These are phyloP conservation scores for Ogataea minuta DNA, from an alignment of 805 yeast species.

Conservation along the genomic window DNA sequence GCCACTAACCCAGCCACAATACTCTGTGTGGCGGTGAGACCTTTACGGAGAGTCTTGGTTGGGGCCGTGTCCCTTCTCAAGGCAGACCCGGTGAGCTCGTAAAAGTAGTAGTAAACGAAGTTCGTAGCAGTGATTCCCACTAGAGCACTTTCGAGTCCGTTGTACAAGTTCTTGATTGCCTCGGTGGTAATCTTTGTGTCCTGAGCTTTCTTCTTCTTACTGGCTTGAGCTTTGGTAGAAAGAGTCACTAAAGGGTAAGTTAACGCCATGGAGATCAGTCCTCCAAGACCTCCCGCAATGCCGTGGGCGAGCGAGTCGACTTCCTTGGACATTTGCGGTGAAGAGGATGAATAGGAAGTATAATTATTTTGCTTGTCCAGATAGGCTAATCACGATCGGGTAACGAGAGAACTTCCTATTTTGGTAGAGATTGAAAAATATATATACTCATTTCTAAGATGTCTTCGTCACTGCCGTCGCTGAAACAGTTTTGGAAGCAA, in stretches of 20 bases:
- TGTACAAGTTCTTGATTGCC: conserved; percentile 68
- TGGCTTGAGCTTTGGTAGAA: conserved; percentile 87
- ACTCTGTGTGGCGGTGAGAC: conserved; percentile 61
- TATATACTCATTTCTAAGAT: conserved; percentile 1
- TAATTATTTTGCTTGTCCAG: background rate
- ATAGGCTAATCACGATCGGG: conserved; percentile 8
- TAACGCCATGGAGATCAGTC: conserved; percentile 79
- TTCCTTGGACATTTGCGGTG: conserved; percentile 23
- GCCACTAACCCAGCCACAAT: conserved; percentile 81
- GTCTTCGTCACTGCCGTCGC: conserved; percentile 25
- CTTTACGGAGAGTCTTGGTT: conserved; percentile 22
- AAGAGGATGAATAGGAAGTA: background rate
- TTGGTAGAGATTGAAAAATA: conserved; percentile 1
- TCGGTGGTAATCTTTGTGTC: conserved; percentile 36
- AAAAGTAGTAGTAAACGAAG: conserved; percentile 86
- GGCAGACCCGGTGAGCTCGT: conserved; percentile 56
- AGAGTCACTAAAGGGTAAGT: conserved; percentile 89
- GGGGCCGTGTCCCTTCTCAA: conserved; percentile 22
- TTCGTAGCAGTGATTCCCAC: conserved; percentile 85
- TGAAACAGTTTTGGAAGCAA: conserved; percentile 35
- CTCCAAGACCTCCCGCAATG: conserved; percentile 93
- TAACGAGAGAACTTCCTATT: conserved; percentile 8
- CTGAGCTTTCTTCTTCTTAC: conserved; percentile 27
- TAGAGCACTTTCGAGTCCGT: conserved; percentile 86
- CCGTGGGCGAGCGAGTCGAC: conserved; percentile 73